phyloP scores from a whole-genome alignment of 2,329 filamentous ascomycete genomes.

The Penicillium freii region DNA sequence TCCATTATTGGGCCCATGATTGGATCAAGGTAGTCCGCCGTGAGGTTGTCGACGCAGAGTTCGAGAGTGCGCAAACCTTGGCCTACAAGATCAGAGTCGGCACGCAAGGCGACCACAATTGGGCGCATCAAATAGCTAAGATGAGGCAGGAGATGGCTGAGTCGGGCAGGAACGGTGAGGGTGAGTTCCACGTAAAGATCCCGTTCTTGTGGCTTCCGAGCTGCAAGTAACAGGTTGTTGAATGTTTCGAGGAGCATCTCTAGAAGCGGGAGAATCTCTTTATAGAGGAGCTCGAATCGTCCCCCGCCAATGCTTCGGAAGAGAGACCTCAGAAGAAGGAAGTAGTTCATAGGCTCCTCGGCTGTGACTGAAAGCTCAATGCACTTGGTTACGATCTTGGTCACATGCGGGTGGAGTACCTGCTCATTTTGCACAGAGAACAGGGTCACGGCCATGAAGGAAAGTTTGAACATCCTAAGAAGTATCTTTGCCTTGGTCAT shows the following conservation, averaged over 20 bases:
- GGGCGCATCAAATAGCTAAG: constrained; percentile 96
- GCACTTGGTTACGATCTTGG: constrained; percentile 94
- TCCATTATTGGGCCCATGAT: constrained; percentile 99
- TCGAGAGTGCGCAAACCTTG: constrained; percentile 92
- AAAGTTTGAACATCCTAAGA: constrained; percentile 91
- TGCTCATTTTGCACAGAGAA: constrained; percentile 95
- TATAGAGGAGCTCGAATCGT: constrained; percentile 96
- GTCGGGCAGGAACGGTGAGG: constrained; percentile 86
- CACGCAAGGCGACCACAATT: constrained; percentile 88
- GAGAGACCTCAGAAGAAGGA: constrained; percentile 83
- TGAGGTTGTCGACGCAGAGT: constrained; percentile 96
- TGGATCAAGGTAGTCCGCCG: constrained; percentile 93
- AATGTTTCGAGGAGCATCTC: constrained; percentile 98
- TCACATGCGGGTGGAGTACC: constrained; percentile 90
- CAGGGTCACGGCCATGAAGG: constrained; percentile 98
- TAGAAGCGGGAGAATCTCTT: constrained; percentile 90
- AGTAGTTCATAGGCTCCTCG: constrained; percentile 98
- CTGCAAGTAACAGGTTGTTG: constrained; percentile 88
- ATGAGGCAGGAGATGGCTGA: constrained; percentile 93
- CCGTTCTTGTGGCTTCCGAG: constrained; percentile 82
- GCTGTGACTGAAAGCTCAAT: constrained; percentile 94
- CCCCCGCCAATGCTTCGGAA: constrained; percentile 97
- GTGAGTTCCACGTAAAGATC: constrained; percentile 97
- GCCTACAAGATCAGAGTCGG: constrained; percentile 88
- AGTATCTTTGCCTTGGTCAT: constrained; percentile 91